These are phyloP conservation scores for Ophiostoma pallidulum DNA, from an alignment of 2,329 filamentous ascomycete genomes.

Conservation along the genomic window DNA sequence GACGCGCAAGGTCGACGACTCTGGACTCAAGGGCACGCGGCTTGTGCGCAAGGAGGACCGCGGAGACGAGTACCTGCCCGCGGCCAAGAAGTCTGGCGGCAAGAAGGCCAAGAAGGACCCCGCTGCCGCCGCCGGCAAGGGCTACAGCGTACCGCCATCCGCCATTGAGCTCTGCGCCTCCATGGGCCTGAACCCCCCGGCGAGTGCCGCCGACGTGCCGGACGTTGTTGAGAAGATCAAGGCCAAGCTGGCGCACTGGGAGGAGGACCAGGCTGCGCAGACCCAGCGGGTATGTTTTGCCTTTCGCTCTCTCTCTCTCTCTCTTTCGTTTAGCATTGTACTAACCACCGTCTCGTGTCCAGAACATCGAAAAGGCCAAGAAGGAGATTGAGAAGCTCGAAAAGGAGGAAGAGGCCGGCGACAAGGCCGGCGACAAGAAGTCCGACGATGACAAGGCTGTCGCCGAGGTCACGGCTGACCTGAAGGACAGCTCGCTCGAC, in stretches of 20 bases:
- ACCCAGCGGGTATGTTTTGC: slow-evolving; percentile 73
- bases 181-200: slow-evolving; percentile 79
- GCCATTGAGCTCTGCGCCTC: slow-evolving; percentile 84
- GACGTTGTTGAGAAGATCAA: slow-evolving; percentile 78
- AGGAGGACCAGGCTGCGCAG: slow-evolving; percentile 78
- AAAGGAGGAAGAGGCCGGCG: slow-evolving; percentile 47
- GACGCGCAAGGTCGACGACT: slow-evolving; percentile 73
- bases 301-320: too few relatives aligned
- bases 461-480: slow-evolving; percentile 42
- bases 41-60: slow-evolving; percentile 79
- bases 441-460: slow-evolving; percentile 36
- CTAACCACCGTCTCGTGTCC: slow-evolving; percentile 20
- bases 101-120: slow-evolving; percentile 58
- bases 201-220: slow-evolving; percentile 74
- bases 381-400: slow-evolving; percentile 90
- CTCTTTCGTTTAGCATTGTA: slow-evolving; percentile 2
- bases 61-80: slow-evolving; percentile 76
- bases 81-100: slow-evolving; percentile 63
- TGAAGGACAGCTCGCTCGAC: slow-evolving; percentile 43
- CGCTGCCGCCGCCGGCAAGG: slow-evolving; percentile 38
- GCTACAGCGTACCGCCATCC: slow-evolving; percentile 78
- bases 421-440: slow-evolving; percentile 36
- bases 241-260: slow-evolving; percentile 86
- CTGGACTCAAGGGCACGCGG: slow-evolving; percentile 75
- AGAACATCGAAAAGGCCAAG: slow-evolving; percentile 97